phyloP scores from a whole-genome alignment of 1,284 basidiomycete genomes.

The Ceratobasidium sp. region DNA sequence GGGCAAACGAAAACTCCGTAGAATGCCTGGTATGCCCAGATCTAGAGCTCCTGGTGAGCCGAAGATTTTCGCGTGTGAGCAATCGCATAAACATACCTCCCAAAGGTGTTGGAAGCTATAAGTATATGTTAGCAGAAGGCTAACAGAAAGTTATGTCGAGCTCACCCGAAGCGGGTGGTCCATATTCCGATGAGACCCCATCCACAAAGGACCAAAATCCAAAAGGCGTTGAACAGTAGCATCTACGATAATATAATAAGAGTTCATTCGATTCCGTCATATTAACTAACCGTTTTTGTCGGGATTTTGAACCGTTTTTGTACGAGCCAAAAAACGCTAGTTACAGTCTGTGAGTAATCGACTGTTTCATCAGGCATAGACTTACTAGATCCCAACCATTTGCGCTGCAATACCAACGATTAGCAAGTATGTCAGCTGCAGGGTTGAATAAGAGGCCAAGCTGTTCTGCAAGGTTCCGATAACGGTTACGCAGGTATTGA shows the following conservation, averaged over 20 bases:
- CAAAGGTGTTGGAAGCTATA: constrained; percentile 72
- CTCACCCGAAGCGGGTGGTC: constrained; percentile 67
- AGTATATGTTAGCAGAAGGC: neutral
- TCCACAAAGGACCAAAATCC: constrained; percentile 72
- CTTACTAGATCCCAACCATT: constrained; percentile 75
- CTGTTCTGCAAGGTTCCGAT: constrained; percentile 80
- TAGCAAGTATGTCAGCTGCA: constrained; percentile 70
- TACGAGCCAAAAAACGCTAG: constrained; percentile 73
- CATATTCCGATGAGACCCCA: constrained; percentile 83
- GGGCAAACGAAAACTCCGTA: constrained; percentile 82
- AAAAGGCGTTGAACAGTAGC: constrained; percentile 73
- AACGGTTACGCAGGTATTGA: constrained; percentile 80
- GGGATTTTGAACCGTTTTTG: constrained; percentile 73
- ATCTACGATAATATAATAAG: constrained; percentile 54
- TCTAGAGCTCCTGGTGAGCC: constrained; percentile 27
- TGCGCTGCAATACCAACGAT: constrained; percentile 80
- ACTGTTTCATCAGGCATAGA: constrained; percentile 27
- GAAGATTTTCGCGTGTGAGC: constrained; percentile 30
- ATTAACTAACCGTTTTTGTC: constrained; percentile 66
- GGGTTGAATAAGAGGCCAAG: constrained; percentile 68
- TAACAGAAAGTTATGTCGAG: neutral
- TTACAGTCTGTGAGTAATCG: neutral
- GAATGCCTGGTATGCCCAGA: constrained; percentile 57
- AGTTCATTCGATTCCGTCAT: no score
- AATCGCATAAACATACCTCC: constrained; percentile 68